These are phyloP conservation scores for Spongispora temasekensis DNA, from an alignment of 1,284 basidiomycete species.

Conservation along the genomic window DNA sequence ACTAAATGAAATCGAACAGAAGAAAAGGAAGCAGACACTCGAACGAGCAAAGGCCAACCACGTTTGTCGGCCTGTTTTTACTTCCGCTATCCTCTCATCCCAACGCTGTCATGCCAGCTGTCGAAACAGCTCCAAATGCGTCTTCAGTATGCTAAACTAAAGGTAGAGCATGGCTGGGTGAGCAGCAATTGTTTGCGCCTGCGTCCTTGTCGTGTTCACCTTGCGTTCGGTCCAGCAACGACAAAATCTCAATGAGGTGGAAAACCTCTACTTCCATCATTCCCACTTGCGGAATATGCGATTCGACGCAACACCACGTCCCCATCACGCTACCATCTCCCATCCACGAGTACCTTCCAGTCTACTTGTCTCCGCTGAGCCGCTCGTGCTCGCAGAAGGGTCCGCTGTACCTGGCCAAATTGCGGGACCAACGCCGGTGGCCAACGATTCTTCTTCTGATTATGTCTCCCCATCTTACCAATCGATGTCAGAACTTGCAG, in stretches of 20 bases:
- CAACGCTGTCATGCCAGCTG: conserved; percentile 44
- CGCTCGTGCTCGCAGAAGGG: background rate
- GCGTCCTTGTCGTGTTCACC: conserved; percentile 3
- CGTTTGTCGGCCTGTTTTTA: conserved; percentile 41
- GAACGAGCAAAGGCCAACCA: conserved; percentile 65
- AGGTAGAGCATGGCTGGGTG: conserved; percentile 82
- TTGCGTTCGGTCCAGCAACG: conserved; percentile 51
- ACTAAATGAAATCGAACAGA: conserved; percentile 38
- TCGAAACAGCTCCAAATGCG: conserved; percentile 73
- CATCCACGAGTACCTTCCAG: background rate
- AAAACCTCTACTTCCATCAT: conserved; percentile 76
- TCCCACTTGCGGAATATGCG: conserved; percentile 43
- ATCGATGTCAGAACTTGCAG: conserved; percentile 11
- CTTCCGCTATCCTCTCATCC: background rate
- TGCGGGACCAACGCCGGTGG: conserved; percentile 3
- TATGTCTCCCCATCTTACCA: conserved; percentile 7
- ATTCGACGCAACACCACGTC: conserved; percentile 10
- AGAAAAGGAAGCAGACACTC: conserved; percentile 48
- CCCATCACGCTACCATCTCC: conserved; percentile 8
- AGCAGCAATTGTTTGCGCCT: conserved; percentile 28
- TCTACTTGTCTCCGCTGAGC: conserved; percentile 5
- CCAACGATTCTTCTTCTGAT: conserved; percentile 2
- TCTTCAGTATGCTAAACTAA: conserved; percentile 73
- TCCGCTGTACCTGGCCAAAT: conserved; percentile 12
- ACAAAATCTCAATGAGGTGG: conserved; percentile 74